These are phyloP conservation scores for Terfezia claveryi DNA, from an alignment of 495 filamentous ascomycete genomes.

Conservation along the genomic window DNA sequence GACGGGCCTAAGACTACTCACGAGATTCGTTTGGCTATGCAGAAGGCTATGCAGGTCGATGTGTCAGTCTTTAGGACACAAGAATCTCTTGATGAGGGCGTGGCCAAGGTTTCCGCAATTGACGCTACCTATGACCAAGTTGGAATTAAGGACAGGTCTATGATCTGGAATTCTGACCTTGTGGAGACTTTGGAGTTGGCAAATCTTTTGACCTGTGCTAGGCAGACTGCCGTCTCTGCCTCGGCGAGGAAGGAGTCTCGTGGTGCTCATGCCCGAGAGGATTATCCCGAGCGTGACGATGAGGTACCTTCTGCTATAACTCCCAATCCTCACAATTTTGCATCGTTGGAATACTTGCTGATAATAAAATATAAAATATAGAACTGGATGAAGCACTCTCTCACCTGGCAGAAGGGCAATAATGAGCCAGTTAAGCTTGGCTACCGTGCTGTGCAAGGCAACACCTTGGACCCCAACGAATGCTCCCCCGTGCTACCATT, in stretches of 20 bases:
- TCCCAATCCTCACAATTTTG: not conserved
- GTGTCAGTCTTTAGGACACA: conserved; percentile 95
- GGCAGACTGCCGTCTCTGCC: conserved; percentile 71
- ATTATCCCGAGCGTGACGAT: conserved; percentile 84
- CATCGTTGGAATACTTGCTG: not conserved
- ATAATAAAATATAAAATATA: not conserved
- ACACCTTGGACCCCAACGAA: conserved; percentile 53
- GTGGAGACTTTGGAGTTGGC: conserved; percentile 86
- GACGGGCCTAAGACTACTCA: conserved; percentile 65
- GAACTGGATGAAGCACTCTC: conserved; percentile 97
- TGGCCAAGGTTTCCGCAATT: conserved; percentile 53
- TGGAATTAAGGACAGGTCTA: conserved; percentile 88
- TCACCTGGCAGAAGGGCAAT: conserved; percentile 77
- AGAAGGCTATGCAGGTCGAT: conserved; percentile 94
- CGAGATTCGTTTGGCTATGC: conserved; percentile 80
- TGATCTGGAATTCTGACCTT: conserved; percentile 98
- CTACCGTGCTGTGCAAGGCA: conserved; percentile 55
- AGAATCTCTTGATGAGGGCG: conserved; percentile 69
- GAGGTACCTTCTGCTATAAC: conserved; percentile 9
- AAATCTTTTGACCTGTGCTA: conserved; percentile 87
- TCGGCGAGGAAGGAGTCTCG: conserved; percentile 82
- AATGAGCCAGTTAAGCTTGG: conserved; percentile 55
- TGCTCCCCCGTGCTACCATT: conserved; percentile 74
- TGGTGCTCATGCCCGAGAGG: conserved; percentile 86
- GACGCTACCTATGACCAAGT: conserved; percentile 62